Conservation (phyloP, 495 filamentous ascomycete species). For the Talaromyces thailandensis region DNA sequence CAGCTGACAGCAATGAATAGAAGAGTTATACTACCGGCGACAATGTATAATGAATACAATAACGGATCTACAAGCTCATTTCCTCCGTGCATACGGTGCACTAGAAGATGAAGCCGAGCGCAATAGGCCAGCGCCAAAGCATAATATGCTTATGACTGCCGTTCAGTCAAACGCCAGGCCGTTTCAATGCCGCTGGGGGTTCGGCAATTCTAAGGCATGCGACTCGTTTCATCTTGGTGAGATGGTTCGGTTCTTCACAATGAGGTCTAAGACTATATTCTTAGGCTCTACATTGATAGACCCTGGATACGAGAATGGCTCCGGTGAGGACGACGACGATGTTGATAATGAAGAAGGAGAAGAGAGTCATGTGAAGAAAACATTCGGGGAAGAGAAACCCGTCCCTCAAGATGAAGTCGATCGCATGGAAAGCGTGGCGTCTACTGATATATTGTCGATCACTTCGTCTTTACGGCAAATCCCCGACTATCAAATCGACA, state of each 20-base stretch:
- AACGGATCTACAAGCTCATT: slow-evolving; percentile 65
- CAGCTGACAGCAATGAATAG: slow-evolving; percentile 27
- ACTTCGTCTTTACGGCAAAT: slow-evolving; percentile 49
- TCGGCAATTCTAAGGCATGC: slow-evolving; percentile 65
- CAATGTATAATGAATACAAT: slow-evolving; percentile 65
- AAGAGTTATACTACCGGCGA: slow-evolving; percentile 63
- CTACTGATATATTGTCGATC: slow-evolving; percentile 38
- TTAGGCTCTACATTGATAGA: slow-evolving; percentile 40
- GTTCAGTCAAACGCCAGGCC: slow-evolving; percentile 9
- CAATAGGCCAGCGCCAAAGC: slow-evolving; percentile 7
- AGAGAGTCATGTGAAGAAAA: slow-evolving; percentile 11
- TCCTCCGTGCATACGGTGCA: slow-evolving; percentile 54
- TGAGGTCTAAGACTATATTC: slow-evolving; percentile 36
- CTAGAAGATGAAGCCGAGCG: slow-evolving; percentile 20
- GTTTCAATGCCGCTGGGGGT: slow-evolving; percentile 65
- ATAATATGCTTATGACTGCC: slow-evolving; percentile 9
- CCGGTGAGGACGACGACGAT: slow-evolving; percentile 12
- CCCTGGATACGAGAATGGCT: slow-evolving; percentile 19
- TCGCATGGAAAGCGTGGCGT: not conserved
- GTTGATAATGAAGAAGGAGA: not conserved
- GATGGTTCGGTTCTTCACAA: slow-evolving; percentile 69
- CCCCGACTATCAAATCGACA: slow-evolving; percentile 72
- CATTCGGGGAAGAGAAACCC: slow-evolving; percentile 13
- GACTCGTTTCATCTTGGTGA: slow-evolving; percentile 84
- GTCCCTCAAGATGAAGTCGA: slow-evolving; percentile 1